Evolutionary conservation across 2,329 filamentous ascomycete species (phyloP).

Genomic region (Claviceps sp.): DNA sequence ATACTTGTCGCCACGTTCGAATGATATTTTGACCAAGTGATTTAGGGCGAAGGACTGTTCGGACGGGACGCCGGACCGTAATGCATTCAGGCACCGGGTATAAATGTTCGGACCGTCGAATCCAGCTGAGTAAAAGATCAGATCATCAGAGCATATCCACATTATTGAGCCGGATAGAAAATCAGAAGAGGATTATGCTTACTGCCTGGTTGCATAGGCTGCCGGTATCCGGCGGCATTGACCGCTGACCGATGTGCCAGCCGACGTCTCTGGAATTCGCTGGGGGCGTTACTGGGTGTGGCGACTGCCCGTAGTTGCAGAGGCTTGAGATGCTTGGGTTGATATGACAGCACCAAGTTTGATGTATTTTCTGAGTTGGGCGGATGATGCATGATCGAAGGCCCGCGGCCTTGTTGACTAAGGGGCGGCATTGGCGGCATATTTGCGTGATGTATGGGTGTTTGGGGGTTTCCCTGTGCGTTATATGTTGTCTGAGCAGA

Average conservation of each 20-base stretch:
- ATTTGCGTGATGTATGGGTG: conserved; percentile 19
- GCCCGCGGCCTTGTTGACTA: conserved; percentile 23
- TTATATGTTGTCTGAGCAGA: conserved; percentile 16
- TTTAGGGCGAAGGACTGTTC: conserved; percentile 91
- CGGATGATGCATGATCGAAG: conserved; percentile 37
- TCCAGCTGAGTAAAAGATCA: conserved; percentile 26
- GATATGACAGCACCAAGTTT: conserved; percentile 52
- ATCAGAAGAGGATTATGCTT: conserved; percentile 20
- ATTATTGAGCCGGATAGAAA: not conserved
- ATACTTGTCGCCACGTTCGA: conserved; percentile 89
- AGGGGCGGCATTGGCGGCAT: conserved; percentile 19
- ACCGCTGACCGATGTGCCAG: conserved; percentile 25
- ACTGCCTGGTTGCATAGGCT: conserved; percentile 48
- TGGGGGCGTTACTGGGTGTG: conserved; percentile 62
- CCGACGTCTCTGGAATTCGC: conserved; percentile 40
- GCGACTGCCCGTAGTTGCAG: conserved; percentile 59
- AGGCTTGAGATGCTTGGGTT: conserved; percentile 49
- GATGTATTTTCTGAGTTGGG: conserved; percentile 43
- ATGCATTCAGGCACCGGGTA: conserved; percentile 68
- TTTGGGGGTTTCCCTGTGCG: conserved; percentile 14
- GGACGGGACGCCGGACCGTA: conserved; percentile 64
- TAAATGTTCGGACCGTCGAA: conserved; percentile 83
- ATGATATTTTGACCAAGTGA: conserved; percentile 90
- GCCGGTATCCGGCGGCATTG: conserved; percentile 21
- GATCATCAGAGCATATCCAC: not conserved